A percentile compares a stretch with the other conserved stretches of the same genome.
Conservation (phyloP, 495 filamentous ascomycete species). For the Viridothelium virens region DNA sequence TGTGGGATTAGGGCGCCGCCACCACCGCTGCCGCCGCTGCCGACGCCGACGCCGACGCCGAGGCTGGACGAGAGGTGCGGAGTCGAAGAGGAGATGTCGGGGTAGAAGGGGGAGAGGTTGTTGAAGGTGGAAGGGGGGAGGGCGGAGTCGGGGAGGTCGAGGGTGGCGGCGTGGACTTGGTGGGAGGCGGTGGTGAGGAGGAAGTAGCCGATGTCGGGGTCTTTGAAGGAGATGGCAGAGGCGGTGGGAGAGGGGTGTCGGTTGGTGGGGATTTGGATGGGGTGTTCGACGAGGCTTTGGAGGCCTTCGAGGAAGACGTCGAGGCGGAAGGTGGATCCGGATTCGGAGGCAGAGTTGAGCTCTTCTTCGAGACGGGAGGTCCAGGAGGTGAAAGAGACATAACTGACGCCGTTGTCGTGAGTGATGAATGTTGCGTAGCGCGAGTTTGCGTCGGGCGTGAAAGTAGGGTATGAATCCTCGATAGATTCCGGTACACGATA, state of each 20-base stretch:
- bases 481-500: background rate
- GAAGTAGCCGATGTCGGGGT: slow-evolving; percentile 71
- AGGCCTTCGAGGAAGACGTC: slow-evolving; percentile 58
- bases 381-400: slow-evolving; percentile 66
- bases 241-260: slow-evolving; percentile 33
- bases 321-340: slow-evolving; percentile 65
- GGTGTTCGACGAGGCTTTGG: slow-evolving; percentile 52
- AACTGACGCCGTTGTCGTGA: slow-evolving; percentile 58
- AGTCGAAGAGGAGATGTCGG: slow-evolving; percentile 29
- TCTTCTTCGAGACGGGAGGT: slow-evolving; percentile 68
- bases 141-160: slow-evolving; percentile 50
- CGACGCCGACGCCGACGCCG: too few relatives aligned
- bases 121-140: slow-evolving; percentile 31
- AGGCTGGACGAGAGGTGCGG: slow-evolving; percentile 8
- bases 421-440: slow-evolving; percentile 76
- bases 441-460: slow-evolving; percentile 63
- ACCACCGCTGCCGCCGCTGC: slow-evolving; percentile 16
- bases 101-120: slow-evolving; percentile 28
- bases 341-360: slow-evolving; percentile 53
- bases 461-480: slow-evolving; percentile 49
- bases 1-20: background rate
- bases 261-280: slow-evolving; percentile 42
- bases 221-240: slow-evolving; percentile 56
- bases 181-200: slow-evolving; percentile 61
- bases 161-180: slow-evolving; percentile 54